phyloP scores from a whole-genome alignment of 1,284 basidiomycete species.

The Earliella scabrosa region DNA sequence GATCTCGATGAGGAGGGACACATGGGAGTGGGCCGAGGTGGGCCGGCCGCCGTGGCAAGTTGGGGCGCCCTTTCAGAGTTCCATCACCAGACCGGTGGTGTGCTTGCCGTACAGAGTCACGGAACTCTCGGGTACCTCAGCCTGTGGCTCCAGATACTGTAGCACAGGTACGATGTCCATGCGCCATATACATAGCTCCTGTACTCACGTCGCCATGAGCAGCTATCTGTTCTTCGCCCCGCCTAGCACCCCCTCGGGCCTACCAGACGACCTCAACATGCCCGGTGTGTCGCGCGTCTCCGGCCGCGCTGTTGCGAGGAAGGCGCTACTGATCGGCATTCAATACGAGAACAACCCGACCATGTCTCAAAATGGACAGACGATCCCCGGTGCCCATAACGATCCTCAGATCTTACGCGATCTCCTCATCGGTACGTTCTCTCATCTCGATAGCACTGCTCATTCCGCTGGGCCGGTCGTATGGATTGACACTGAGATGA shows the following conservation, averaged over 20 bases:
- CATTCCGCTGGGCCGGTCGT: not conserved
- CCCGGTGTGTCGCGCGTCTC: slow-evolving; percentile 2
- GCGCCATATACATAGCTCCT: not conserved
- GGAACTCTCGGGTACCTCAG: no score
- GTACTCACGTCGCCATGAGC: no score
- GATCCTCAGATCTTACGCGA: slow-evolving; percentile 15
- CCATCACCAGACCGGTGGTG: no score
- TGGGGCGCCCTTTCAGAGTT: no score
- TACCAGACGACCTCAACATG: slow-evolving; percentile 1
- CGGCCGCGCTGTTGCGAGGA: slow-evolving; percentile 15
- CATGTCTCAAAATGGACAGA: not conserved
- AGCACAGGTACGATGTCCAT: no score
- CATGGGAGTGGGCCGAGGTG: no score
- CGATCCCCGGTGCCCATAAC: slow-evolving; percentile 17
- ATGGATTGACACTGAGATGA: not conserved
- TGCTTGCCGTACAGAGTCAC: no score
- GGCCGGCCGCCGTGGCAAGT: no score
- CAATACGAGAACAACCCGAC: slow-evolving; percentile 13
- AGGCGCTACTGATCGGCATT: slow-evolving; percentile 22
- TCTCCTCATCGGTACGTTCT: slow-evolving; percentile 15
- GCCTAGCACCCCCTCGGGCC: not conserved
- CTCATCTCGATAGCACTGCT: no score
- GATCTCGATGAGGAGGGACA: no score
- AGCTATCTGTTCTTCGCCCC: no score
- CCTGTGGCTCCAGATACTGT: no score